phyloP scores from a whole-genome alignment of 805 yeast species.

The Sugiyamaella boreocaroliniensis region DNA sequence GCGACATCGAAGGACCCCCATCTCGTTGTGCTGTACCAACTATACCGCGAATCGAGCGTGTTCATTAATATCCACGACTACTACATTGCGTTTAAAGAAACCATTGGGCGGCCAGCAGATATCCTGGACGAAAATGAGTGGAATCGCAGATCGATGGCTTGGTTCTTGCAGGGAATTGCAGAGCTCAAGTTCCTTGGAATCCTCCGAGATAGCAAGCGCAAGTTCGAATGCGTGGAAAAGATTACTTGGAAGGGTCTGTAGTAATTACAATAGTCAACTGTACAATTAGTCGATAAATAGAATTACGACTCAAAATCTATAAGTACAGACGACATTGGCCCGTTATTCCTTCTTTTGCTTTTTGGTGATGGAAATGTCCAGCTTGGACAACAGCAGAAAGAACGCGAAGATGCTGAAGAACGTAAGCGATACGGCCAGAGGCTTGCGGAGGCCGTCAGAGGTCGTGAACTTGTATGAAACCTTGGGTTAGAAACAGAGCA shows the following conservation, averaged over 20 bases:
- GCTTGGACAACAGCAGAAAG: slow-evolving; percentile 42
- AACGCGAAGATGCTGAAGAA: slow-evolving; percentile 55
- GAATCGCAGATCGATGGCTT: slow-evolving; percentile 57
- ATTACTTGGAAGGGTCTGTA: slow-evolving; percentile 55
- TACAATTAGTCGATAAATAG: not conserved
- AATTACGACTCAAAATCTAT: not conserved
- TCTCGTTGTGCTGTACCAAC: slow-evolving; percentile 50
- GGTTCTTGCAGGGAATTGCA: slow-evolving; percentile 69
- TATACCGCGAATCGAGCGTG: slow-evolving; percentile 74
- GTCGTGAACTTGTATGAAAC: slow-evolving; percentile 39
- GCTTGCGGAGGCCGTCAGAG: slow-evolving; percentile 53
- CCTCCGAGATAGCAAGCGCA: slow-evolving; percentile 50
- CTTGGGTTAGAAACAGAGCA: not conserved
- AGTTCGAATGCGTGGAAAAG: slow-evolving; percentile 63
- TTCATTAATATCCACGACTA: slow-evolving; percentile 62
- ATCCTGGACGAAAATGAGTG: slow-evolving; percentile 40
- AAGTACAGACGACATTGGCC: too few relatives aligned
- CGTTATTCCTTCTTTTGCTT: not conserved
- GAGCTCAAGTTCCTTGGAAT: slow-evolving; percentile 69
- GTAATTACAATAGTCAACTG: not conserved
- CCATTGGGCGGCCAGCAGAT: slow-evolving; percentile 13
- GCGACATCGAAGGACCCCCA: slow-evolving; percentile 37
- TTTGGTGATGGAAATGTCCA: slow-evolving; percentile 37
- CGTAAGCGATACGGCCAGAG: slow-evolving; percentile 56
- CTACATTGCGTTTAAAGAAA: slow-evolving; percentile 50